Percentiles rank a stretch among this genome's conserved stretches.
Conservation (phyloP, 139 green algal species). For the Chlamydomonas sp. region DNA sequence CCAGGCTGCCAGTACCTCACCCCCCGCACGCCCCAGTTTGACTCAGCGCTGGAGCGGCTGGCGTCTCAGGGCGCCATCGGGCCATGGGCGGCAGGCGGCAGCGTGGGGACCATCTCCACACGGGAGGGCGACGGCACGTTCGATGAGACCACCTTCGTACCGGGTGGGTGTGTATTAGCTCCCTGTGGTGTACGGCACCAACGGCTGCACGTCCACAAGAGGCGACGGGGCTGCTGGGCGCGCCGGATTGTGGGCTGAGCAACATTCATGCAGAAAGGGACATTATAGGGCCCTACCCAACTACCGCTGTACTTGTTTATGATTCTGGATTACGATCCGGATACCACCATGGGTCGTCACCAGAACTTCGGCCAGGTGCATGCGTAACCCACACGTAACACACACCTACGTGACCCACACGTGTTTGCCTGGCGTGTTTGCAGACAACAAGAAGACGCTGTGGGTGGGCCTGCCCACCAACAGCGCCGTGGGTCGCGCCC, state of each 20-base stretch:
- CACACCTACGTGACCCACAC: no score
- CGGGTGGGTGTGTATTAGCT: not conserved
- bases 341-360: no score
- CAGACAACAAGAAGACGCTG: constrained; percentile 22
- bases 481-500: constrained; percentile 18
- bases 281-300: no score
- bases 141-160: not conserved
- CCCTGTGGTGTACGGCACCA: no score
- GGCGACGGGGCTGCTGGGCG: no score
- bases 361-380: no score
- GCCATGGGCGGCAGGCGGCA: not conserved
- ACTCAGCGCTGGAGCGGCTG: not conserved
- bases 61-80: not conserved
- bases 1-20: constrained; percentile 35
- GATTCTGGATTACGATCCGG: no score
- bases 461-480: constrained; percentile 26
- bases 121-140: not conserved
- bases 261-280: no score
- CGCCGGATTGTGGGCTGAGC: no score
- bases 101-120: not conserved
- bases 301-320: no score
- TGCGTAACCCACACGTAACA: no score
- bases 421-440: not conserved
- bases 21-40: not conserved
- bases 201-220: no score